Percentiles rank a stretch among this genome's conserved stretches.
These are phyloP conservation scores for Heliocybe sulcata DNA, from an alignment of 1,284 basidiomycete genomes.

Conservation along the genomic window DNA sequence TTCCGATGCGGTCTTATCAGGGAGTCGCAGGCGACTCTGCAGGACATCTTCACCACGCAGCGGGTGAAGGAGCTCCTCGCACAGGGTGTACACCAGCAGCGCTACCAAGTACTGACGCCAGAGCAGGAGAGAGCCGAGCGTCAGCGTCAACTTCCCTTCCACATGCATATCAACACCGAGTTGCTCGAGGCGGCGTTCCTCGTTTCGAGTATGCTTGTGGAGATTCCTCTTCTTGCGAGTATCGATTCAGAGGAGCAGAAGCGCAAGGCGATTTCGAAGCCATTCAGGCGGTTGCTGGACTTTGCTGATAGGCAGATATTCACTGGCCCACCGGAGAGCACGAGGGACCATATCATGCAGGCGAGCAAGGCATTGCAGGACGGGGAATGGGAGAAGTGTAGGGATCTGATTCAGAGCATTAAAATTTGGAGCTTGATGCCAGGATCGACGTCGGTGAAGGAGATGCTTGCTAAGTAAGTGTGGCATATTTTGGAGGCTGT, in stretches of 20 bases:
- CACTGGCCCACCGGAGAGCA: constrained; percentile 97
- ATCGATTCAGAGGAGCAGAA: constrained; percentile 93
- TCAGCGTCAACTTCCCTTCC: constrained; percentile 95
- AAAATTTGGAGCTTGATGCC: constrained; percentile 99
- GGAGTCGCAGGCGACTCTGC: constrained; percentile 88
- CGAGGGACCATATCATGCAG: constrained; percentile 99
- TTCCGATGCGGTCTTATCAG: constrained; percentile 94
- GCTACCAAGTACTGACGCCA: constrained; percentile 73
- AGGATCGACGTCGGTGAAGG: constrained; percentile 81
- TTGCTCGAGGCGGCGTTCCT: constrained; percentile 96
- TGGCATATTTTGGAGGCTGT: constrained; percentile 1
- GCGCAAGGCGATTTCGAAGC: constrained; percentile 88
- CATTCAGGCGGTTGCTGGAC: constrained; percentile 93
- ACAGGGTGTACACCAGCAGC: constrained; percentile 92
- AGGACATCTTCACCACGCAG: constrained; percentile 95
- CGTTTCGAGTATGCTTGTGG: constrained; percentile 97
- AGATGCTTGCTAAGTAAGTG: constrained; percentile 86
- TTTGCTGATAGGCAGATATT: constrained; percentile 98
- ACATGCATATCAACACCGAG: constrained; percentile 99
- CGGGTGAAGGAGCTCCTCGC: constrained; percentile 96
- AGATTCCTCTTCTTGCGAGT: constrained; percentile 92
- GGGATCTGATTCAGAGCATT: constrained; percentile 90
- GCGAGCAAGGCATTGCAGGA: constrained; percentile 95
- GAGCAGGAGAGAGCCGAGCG: constrained; percentile 98
- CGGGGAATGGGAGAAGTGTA: constrained; percentile 95